Base-by-base conservation (phyloP, 2,329 filamentous ascomycete species). In the Fusarium goolgardi region DNA sequence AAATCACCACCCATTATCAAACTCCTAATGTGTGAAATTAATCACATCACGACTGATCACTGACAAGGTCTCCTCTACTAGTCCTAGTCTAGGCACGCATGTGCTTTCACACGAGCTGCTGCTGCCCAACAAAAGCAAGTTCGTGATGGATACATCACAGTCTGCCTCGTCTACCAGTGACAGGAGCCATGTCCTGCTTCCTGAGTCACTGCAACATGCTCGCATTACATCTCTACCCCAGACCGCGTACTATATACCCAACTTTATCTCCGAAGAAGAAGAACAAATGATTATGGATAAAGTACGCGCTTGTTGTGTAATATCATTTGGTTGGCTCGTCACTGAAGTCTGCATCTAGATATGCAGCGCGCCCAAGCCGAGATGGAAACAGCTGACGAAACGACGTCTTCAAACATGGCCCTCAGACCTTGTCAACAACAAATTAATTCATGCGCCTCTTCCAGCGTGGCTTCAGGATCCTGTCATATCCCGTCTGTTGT, bases 331-430 rank as follows among this genome's bases (percentile, higher is more conserved):
- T 27, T 11, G 9, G 11, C 27, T 27, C 41, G 25, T 54, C 31
- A 54, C 72, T 75, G 41, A 74, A 69, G 37, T 45, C 29, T 49
- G 34, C 46, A 29, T 47, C 55, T 71, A 84, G 85, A 86, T 91
- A 71, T 81, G 82, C 52, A 83, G 86, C 44, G 89, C 88, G 1
- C 91, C 92, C 27, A 90, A 89, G 66, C 90, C 91, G 27, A 86
- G 90, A 76, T 99, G 96, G 95, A 94, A 93, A 65, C 86, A 91
- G 50, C 90, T 99, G 56, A 88, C 91, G n/a, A 93, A 94, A 78
- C 91, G 96, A 56, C 90, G 95, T 41, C 87, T 99, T 1, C 94
- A 98, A 83, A 93, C 93, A 1, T 93, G 94, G 85, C 96, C 95
- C 2, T 96, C 92, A 4, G 88, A 93, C 58, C 87, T 98, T 12